Base-by-base conservation (phyloP, 192 early-diverging fungal genomes). In the Polychytrium aggregatum region DNA sequence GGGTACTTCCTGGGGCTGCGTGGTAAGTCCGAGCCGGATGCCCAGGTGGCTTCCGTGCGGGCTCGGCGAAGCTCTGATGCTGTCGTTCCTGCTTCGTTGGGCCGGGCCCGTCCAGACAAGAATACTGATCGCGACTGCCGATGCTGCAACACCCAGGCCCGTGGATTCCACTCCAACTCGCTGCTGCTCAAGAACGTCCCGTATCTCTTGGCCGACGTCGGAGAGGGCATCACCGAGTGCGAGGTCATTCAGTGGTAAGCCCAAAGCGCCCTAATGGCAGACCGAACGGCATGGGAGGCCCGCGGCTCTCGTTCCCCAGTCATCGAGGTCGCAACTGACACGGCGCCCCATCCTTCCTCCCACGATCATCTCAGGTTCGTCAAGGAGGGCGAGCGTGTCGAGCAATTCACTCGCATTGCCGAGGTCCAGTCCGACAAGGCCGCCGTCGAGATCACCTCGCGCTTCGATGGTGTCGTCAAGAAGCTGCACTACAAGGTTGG, bases 371-470 rank as follows among this genome's bases (percentile, higher is more conserved):
- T 20, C 42, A 88, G 85, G 85, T 94, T 92, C 61, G 88, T 98
- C 30, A 85, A 98, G 71, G 76, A 80, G 4, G 95, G 95, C 50
- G 82, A 88, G 59, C 70, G 63, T 40, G 82, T 98, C 18, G 70
- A 76, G 18, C 87, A 96, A 77, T 98, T 98, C 64, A 80, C 90
- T 52, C 86, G 84, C 61, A 83, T 98, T 34, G 93, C 90, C 57
- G 95, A 98, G 55, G 92, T 98, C 24, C 92, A 95, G 47, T 91
- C 88, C 11, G 95, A 98, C 67, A 98, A 98, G 72, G 95, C 95
- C 9, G 84, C 95, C n/a, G 95, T 93, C 8, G 91, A 98, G 65
- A 96, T 98, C 64, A 90, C 95, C 18, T 94, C 90, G 20, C 79
- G 95, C 7, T 98, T 81, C 56, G 85, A 92, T 49, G 95, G 95